Conservation (phyloP, 768 basidiomycete species). For the Trametopsis cervina region DNA sequence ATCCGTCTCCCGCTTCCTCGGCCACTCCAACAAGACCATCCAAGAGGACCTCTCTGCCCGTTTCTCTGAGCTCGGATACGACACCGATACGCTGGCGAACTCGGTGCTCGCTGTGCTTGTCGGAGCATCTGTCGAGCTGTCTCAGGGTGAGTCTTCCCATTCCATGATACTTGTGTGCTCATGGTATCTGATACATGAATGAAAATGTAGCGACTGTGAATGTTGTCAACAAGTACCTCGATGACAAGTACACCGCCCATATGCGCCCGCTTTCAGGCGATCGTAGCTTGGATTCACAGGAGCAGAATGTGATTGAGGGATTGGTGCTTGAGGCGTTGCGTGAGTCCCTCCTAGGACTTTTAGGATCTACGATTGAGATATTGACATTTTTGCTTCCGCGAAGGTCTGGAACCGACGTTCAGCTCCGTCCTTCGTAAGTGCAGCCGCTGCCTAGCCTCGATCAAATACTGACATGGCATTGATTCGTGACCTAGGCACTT, state of each 20-base stretch:
- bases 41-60: slow-evolving; percentile 49
- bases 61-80: slow-evolving; percentile 47
- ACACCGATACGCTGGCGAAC: slow-evolving; percentile 58
- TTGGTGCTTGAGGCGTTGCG: slow-evolving; percentile 65
- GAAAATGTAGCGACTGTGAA: slow-evolving; percentile 42
- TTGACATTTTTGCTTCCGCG: too few relatives aligned
- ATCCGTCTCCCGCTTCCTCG: slow-evolving; percentile 41
- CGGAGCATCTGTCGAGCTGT: slow-evolving; percentile 58
- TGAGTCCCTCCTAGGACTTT: slow-evolving; percentile 30
- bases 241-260: slow-evolving; percentile 30
- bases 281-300: slow-evolving; percentile 24
- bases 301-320: slow-evolving; percentile 42
- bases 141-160: slow-evolving; percentile 43
- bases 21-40: slow-evolving; percentile 32
- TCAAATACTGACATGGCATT: too few relatives aligned
- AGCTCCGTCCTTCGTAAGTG: slow-evolving; percentile 58
- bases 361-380: background rate
- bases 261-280: slow-evolving; percentile 13
- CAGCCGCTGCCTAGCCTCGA: too few relatives aligned
- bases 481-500: slow-evolving; percentile 36
- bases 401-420: slow-evolving; percentile 71
- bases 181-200: background rate
- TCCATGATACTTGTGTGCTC: background rate
- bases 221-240: slow-evolving; percentile 57
- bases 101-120: slow-evolving; percentile 68